Evolutionary conservation across 2,329 filamentous ascomycete species (phyloP), one percentile per base, ranked within the genome.

Genomic region (Fusarium sp.): DNA sequence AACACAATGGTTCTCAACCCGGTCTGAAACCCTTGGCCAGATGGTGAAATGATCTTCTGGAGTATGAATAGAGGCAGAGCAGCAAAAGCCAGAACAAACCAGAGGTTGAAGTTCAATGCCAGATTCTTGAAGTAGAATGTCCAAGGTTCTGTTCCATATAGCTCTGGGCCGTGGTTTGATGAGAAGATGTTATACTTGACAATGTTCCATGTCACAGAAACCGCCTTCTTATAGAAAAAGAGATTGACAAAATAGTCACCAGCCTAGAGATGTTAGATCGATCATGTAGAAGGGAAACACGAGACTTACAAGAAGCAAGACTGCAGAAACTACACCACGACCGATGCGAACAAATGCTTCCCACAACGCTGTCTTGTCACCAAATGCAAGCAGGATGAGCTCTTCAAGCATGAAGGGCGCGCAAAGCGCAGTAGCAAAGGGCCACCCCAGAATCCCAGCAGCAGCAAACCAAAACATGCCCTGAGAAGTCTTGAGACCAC

Each of bases 71-170:
- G 83, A 1, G 95, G 95, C 21, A 94, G 83, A 2, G 93, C 89
- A 10, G 89, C 79, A 51, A 97, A 81, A 1, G 95, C 95, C 18
- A 98, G 86, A 16, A 94, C 79, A 76, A 98, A 95, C 94, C 95
- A 98, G 51, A 97, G 82, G 79, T 98, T 97, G 86, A 98, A 99
- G 84, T 99, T 99, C 65, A 99, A 86, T 21, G 92, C 84, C 46
- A 99, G 84, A 77, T 99, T 99, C 76, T 93, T 93, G 76, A 97
- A 86, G 82, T 99, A 99, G 80, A 98, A 99, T 59, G 95, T 92
- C 96, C 95, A 98, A 3, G 95, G 94, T 82, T 99, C 96, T 2
- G 94, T 97, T 48, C 96, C 96, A 78, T 98, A 99, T 39, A 99
- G 93, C 61, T 97, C 89, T 0, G 96, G 96, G 0, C 95, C 96